Evolutionary conservation across 2,329 filamentous ascomycete genomes (phyloP).

Genomic region (Talaromyces sp.): DNA sequence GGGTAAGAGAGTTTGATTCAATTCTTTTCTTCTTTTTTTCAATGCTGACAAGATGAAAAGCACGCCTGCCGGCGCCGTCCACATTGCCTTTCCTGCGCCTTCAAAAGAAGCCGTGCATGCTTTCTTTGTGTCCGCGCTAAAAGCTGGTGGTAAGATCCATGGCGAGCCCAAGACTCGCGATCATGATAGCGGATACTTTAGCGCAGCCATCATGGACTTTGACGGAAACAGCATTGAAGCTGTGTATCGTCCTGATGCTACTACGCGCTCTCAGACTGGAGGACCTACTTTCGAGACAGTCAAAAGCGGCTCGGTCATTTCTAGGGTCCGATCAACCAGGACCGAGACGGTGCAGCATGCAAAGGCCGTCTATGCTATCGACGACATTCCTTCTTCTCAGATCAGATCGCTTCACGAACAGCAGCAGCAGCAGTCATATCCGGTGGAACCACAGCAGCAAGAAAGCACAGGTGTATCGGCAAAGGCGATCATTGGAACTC

Average conservation of each 20-base stretch:
- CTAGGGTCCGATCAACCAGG: slow-evolving; percentile 25
- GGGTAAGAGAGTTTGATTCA: slow-evolving; percentile 41
- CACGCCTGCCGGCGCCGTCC: slow-evolving; percentile 50
- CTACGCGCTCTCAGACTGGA: slow-evolving; percentile 23
- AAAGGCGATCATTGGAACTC: slow-evolving; percentile 65
- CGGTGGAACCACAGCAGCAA: neutral
- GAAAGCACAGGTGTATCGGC: slow-evolving; percentile 40
- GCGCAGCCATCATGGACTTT: slow-evolving; percentile 64
- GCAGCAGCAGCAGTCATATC: slow-evolving; percentile 16
- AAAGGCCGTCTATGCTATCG: slow-evolving; percentile 20
- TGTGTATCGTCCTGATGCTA: slow-evolving; percentile 49
- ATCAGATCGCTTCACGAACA: slow-evolving; percentile 14
- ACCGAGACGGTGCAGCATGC: slow-evolving; percentile 25
- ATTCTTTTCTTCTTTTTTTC: neutral
- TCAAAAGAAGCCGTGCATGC: slow-evolving; percentile 61
- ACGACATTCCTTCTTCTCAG: slow-evolving; percentile 12
- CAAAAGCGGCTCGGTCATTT: slow-evolving; percentile 35
- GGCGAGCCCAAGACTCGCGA: slow-evolving; percentile 52
- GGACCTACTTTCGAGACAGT: slow-evolving; percentile 30
- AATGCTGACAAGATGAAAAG: slow-evolving; percentile 19
- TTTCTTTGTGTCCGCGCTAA: slow-evolving; percentile 66
- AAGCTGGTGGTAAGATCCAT: slow-evolving; percentile 57
- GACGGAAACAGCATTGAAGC: slow-evolving; percentile 83
- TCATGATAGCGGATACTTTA: slow-evolving; percentile 53
- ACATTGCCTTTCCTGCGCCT: slow-evolving; percentile 64